Evolutionary conservation across 257 asterid species (phyloP).

Genomic region (Ehretia macrophylla): DNA sequence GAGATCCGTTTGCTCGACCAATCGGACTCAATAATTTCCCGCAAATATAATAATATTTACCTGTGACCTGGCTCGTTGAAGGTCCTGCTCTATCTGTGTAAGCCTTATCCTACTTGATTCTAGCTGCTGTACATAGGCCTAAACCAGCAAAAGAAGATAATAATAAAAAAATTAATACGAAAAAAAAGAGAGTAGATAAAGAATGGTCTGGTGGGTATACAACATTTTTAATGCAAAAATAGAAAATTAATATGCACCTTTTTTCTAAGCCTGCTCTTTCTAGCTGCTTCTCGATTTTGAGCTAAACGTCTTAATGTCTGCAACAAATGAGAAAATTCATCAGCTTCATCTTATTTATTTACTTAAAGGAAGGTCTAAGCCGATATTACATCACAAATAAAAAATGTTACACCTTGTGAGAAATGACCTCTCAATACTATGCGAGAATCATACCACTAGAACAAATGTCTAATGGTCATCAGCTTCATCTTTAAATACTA

Average conservation of each 20-base stretch:
- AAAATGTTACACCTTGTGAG: no score
- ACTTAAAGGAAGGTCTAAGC: no score
- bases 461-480: no score
- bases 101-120: conserved; percentile 92
- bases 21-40: conserved; percentile 11
- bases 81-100: conserved; percentile 89
- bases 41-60: conserved; percentile 26
- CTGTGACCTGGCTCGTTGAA: conserved; percentile 91
- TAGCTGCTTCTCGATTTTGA: conserved; percentile 98
- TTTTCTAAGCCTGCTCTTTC: conserved; percentile 90
- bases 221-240: neutral
- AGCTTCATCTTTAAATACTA: conserved; percentile 8
- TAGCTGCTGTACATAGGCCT: conserved; percentile 97
- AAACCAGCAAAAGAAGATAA: conserved; percentile 18
- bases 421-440: no score
- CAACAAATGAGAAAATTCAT: conserved; percentile 7
- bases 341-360: conserved; percentile 11
- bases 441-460: no score
- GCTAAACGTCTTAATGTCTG: conserved; percentile 96
- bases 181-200: neutral
- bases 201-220: neutral
- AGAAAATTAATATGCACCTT: conserved; percentile 39
- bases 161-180: neutral
- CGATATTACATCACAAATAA: no score
- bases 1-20: no score